Percentiles rank a stretch among this genome's conserved stretches.
These are phyloP conservation scores for Paecilomyces fulvus DNA, from an alignment of 2,329 filamentous ascomycete genomes.

Conservation along the genomic window DNA sequence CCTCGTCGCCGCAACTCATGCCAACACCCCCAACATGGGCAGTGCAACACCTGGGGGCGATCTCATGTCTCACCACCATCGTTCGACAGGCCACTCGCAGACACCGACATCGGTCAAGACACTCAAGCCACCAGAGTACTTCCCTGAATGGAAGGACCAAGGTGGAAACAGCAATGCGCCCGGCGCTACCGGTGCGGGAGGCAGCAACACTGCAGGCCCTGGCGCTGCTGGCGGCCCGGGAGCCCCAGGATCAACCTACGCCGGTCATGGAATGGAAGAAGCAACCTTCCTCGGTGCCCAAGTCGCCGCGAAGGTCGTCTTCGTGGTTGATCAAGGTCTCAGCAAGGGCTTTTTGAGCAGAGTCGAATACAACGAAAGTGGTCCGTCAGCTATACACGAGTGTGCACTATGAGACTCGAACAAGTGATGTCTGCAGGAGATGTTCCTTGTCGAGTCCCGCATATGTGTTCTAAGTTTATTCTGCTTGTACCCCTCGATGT, in stretches of 20 bases:
- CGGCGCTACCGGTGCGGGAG: constrained; percentile 16
- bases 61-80: constrained; percentile 36
- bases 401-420: constrained; percentile 27
- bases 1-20: constrained; percentile 72
- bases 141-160: constrained; percentile 82
- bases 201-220: constrained; percentile 16
- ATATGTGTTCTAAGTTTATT: not conserved
- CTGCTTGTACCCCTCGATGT: not conserved
- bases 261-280: constrained; percentile 58
- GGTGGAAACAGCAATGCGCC: constrained; percentile 27
- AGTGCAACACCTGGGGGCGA: constrained; percentile 30
- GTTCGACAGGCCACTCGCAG: constrained; percentile 57
- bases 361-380: constrained; percentile 59
- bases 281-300: constrained; percentile 79
- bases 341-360: constrained; percentile 63
- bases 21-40: constrained; percentile 29
- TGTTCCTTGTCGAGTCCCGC: not conserved
- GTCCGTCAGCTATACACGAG: constrained; percentile 57
- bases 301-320: constrained; percentile 69
- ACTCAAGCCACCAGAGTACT: constrained; percentile 70
- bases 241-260: constrained; percentile 8
- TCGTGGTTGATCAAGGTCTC: constrained; percentile 58
- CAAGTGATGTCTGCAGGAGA: not conserved
- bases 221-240: constrained; percentile 33
- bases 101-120: constrained; percentile 80